Conservation (phyloP, 1,284 basidiomycete species). For the Boletus hoseneyae region DNA sequence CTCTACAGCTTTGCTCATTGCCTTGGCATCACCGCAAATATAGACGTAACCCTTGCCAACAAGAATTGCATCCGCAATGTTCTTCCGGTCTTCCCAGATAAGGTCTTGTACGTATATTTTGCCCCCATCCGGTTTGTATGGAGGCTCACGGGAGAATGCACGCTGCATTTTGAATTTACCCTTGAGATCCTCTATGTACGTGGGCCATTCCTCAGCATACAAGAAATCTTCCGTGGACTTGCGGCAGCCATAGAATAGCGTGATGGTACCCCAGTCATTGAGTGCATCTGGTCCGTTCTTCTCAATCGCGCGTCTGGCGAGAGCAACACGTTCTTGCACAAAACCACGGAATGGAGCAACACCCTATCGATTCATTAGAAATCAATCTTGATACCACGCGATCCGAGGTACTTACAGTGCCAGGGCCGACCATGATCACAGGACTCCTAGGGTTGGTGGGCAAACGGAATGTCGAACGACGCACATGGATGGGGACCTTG, state of each 20-base stretch:
- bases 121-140: constrained; percentile 84
- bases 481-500: constrained; percentile 91
- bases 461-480: constrained; percentile 93
- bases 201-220: constrained; percentile 93
- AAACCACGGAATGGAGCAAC: constrained; percentile 99
- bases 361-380: constrained; percentile 45
- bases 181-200: constrained; percentile 81
- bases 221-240: constrained; percentile 86
- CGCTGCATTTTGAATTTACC: constrained; percentile 88
- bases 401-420: constrained; percentile 67
- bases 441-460: constrained; percentile 98
- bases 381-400: not conserved
- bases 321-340: constrained; percentile 94
- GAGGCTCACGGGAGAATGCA: constrained; percentile 86
- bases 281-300: constrained; percentile 92
- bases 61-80: constrained; percentile 84
- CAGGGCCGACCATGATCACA: constrained; percentile 98
- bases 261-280: constrained; percentile 92
- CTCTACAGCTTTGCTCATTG: constrained; percentile 95
- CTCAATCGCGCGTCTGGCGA: constrained; percentile 89
- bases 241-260: constrained; percentile 95
- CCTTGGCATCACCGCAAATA: constrained; percentile 96
- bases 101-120: constrained; percentile 99
- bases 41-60: constrained; percentile 94
- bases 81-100: constrained; percentile 80